phyloP scores from a whole-genome alignment of 495 filamentous ascomycete genomes.

The Hyaloscypha hepaticicola region DNA sequence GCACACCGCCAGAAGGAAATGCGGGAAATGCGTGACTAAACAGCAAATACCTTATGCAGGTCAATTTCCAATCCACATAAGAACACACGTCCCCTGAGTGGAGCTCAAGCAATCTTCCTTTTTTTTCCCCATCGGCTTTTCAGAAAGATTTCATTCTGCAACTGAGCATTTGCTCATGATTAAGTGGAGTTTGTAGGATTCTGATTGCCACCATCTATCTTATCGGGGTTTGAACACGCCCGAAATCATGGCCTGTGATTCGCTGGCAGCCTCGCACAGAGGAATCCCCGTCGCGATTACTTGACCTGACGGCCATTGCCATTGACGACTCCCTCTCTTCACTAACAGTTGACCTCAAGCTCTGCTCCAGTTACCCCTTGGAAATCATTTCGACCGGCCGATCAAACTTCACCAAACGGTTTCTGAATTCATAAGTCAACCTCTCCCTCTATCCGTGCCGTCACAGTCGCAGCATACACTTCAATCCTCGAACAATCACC shows the following conservation, averaged over 20 bases:
- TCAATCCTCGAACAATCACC: background rate
- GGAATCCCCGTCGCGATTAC: background rate
- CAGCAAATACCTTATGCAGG: constrained; percentile 1
- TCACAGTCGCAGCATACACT: background rate
- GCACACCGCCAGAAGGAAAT: constrained; percentile 5
- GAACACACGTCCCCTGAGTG: background rate
- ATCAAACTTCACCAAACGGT: too few species aligned
- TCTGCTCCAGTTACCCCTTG: background rate
- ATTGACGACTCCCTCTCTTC: background rate
- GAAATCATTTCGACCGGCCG: background rate
- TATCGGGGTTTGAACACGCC: background rate
- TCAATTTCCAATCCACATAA: background rate
- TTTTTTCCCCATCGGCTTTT: background rate
- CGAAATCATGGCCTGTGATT: background rate
- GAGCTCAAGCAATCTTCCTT: background rate
- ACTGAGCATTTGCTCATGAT: background rate
- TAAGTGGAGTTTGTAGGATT: background rate
- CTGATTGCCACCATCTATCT: background rate
- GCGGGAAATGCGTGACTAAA: background rate
- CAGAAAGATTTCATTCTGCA: background rate
- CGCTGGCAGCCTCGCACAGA: background rate
- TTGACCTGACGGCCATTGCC: background rate
- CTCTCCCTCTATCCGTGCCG: background rate
- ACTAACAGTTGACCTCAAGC: background rate
- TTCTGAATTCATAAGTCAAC: background rate